Percentiles rank a stretch among this genome's conserved stretches.
Conservation (phyloP, 441 rosid genomes). For the Adansonia grandidieri region DNA sequence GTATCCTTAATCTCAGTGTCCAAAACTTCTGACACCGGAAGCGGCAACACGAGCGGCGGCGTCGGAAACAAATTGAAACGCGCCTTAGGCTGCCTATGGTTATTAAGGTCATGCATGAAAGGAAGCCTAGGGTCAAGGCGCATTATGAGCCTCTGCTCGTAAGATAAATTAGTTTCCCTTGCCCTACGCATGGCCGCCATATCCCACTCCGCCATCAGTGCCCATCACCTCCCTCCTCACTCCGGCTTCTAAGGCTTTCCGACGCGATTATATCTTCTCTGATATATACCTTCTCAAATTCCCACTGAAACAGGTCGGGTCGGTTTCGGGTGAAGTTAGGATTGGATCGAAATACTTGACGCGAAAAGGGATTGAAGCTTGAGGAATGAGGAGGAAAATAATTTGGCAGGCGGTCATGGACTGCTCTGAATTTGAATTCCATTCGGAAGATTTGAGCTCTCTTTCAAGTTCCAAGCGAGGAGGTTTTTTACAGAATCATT, state of each 20-base stretch:
- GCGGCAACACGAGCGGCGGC: conserved; percentile 11
- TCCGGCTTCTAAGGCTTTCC: conserved; percentile 49
- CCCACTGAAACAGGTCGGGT: conserved; percentile 35
- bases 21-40: background rate
- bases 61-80: background rate
- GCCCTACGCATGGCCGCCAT: conserved; percentile 33
- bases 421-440: conserved; percentile 59
- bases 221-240: conserved; percentile 56
- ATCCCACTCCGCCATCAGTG: conserved; percentile 50
- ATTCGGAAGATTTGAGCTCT: conserved; percentile 21
- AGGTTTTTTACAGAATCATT: background rate
- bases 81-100: conserved; percentile 18
- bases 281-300: conserved; percentile 50
- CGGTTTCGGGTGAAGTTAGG: conserved; percentile 7
- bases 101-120: conserved; percentile 23
- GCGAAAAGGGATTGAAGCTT: conserved; percentile 25
- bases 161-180: conserved; percentile 26
- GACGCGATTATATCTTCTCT: conserved; percentile 52
- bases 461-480: background rate
- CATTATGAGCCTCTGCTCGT: conserved; percentile 37
- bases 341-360: conserved; percentile 31
- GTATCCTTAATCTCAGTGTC: conserved; percentile 21
- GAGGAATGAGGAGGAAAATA: conserved; percentile 27
- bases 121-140: conserved; percentile 30
- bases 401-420: conserved; percentile 34